Evolutionary conservation across 2,329 filamentous ascomycete species (phyloP).

Genomic region (Scleromitrula shiraiana): DNA sequence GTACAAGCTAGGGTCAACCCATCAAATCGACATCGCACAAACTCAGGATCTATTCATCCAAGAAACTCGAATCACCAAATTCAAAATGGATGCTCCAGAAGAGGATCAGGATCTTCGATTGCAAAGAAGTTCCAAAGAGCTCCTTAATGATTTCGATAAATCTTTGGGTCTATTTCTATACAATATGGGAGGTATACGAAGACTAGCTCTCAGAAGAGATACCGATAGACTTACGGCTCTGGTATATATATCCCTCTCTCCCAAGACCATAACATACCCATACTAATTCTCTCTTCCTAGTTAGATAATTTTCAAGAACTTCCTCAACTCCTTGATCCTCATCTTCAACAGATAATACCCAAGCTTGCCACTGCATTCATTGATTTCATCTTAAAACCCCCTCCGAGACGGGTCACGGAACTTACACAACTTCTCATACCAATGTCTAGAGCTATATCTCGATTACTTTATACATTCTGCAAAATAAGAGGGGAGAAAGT

Average conservation of each 20-base stretch:
- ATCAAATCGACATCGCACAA: too few species aligned
- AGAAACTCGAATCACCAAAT: background rate
- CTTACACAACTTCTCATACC: conserved; percentile 27
- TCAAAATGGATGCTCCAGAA: conserved; percentile 51
- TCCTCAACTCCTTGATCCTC: conserved; percentile 82
- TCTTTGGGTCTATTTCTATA: conserved; percentile 45
- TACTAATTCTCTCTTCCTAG: conserved; percentile 13
- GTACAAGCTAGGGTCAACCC: too few species aligned
- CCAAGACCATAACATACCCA: background rate
- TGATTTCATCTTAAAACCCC: conserved; percentile 47
- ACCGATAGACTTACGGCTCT: conserved; percentile 39
- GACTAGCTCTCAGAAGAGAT: conserved; percentile 43
- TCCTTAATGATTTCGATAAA: conserved; percentile 50
- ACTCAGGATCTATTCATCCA: too few species aligned
- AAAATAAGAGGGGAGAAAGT: conserved; percentile 94
- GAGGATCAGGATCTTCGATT: conserved; percentile 54
- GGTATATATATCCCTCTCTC: conserved; percentile 29
- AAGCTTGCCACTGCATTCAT: conserved; percentile 70
- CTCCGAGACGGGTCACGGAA: conserved; percentile 27
- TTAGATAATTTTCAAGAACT: conserved; percentile 93
- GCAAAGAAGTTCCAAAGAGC: conserved; percentile 50
- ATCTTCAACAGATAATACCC: conserved; percentile 69
- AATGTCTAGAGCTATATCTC: conserved; percentile 56
- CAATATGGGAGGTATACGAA: conserved; percentile 40
- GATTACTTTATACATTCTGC: conserved; percentile 80